Evolutionary conservation across 306 rosid species (phyloP), one percentile per base, ranked within the genome.

Genomic region (Cucumis hystrix): DNA sequence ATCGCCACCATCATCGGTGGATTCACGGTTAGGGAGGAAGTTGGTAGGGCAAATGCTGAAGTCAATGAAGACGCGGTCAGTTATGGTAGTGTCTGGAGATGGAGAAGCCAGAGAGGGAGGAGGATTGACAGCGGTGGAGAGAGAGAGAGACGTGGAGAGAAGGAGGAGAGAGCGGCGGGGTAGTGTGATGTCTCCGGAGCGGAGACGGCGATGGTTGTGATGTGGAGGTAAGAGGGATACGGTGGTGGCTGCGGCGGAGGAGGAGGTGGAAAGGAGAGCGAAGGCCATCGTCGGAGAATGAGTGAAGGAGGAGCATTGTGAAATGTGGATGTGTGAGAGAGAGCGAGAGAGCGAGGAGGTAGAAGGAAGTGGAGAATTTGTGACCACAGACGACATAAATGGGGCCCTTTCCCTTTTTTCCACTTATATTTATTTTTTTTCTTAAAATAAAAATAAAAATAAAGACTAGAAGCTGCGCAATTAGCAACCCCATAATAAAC

Each of bases 21-120:
- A 33, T 16, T 64, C 78, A 25, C 96, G 91, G 78, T 59, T 77
- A 45, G 92, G 87, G 74, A 87, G 92, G 91, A 82, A 89, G 82
- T 77, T 80, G 74, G 89, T 87, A 63, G 97, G 90, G 85, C 96
- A 94, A 86, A 94, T 89, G 82, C 87, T 85, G 91, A 94, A 91
- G 79, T 94, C 98, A 82, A 94, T 82, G 89, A 90, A 94, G 75
- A 92, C 69, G 37, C 98, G 96, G 85, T 94, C 96, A 61, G 98
- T 94, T 82, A 94, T 76, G 52, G 93, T 94, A 77, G 93, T 89
- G 80, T 85, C 89, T 12, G 88, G 85, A 6, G 79, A 80, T 4
- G 81, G 76, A 0, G 75, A 65, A 10, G 51, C 77, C 0, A 78
- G n/a, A 16, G 83, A 21, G 6, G 86, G 41, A 14, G 82, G n/a